These are phyloP conservation scores for Zymoseptoria ardabiliae DNA, from an alignment of 2,329 filamentous ascomycete species.

Conservation along the genomic window DNA sequence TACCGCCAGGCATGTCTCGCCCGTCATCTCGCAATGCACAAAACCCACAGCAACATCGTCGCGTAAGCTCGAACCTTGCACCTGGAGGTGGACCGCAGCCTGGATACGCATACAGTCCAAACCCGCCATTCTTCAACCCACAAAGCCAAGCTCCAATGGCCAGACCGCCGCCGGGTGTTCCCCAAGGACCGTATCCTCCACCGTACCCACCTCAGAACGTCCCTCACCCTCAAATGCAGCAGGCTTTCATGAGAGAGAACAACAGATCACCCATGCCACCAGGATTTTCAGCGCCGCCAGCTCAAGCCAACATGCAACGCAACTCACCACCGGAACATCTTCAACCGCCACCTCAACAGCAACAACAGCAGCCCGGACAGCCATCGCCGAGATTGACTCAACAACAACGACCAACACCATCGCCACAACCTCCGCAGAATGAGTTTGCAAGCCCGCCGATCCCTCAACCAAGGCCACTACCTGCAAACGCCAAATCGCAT, in stretches of 20 bases:
- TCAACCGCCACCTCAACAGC: constrained; percentile 31
- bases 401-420: constrained; percentile 32
- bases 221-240: constrained; percentile 47
- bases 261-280: constrained; percentile 65
- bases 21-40: constrained; percentile 71
- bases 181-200: constrained; percentile 22
- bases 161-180: constrained; percentile 19
- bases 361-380: constrained; percentile 26
- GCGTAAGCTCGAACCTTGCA: constrained; percentile 66
- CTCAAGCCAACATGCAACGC: constrained; percentile 47
- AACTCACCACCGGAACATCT: constrained; percentile 19
- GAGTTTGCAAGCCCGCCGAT: constrained; percentile 46
- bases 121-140: constrained; percentile 72
- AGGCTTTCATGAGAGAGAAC: constrained; percentile 69
- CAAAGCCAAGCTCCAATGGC: constrained; percentile 46
- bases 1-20: constrained; percentile 66
- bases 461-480: constrained; percentile 58
- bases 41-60: constrained; percentile 56
- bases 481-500: constrained; percentile 58
- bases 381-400: constrained; percentile 31
- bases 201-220: constrained; percentile 24
- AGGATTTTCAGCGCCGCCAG: constrained; percentile 53
- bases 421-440: constrained; percentile 46
- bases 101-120: constrained; percentile 76
- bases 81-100: constrained; percentile 44